phyloP scores from a whole-genome alignment of 768 basidiomycete species.

The Hebeloma cylindrosporum region DNA sequence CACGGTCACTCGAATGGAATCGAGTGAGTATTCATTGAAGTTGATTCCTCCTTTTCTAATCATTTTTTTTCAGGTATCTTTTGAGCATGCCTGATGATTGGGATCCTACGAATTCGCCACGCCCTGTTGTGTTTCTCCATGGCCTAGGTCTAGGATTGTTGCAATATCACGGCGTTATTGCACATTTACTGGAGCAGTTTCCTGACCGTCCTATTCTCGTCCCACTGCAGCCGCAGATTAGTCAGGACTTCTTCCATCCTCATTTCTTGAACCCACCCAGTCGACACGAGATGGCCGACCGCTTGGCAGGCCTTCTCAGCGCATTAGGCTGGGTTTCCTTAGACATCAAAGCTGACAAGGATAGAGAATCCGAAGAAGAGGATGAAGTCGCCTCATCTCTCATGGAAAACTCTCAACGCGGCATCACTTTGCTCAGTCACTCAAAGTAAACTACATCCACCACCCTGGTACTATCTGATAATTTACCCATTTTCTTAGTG shows the following conservation, averaged over 20 bases:
- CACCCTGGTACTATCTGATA: not conserved
- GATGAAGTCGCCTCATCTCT: constrained; percentile 22
- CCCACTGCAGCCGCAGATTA: constrained; percentile 79
- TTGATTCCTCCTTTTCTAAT: constrained; percentile 1
- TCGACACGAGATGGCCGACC: constrained; percentile 56
- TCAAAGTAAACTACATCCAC: constrained; percentile 70
- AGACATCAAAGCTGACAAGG: too few relatives aligned
- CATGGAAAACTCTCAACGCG: constrained; percentile 34
- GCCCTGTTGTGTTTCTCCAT: constrained; percentile 83
- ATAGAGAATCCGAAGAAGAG: constrained; percentile 19
- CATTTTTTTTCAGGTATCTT: constrained; percentile 54
- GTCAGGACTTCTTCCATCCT: constrained; percentile 81
- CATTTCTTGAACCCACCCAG: constrained; percentile 69
- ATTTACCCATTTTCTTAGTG: constrained; percentile 38
- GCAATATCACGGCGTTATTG: constrained; percentile 66
- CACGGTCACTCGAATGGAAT: constrained; percentile 57
- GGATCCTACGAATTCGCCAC: constrained; percentile 53
- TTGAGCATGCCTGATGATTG: constrained; percentile 69
- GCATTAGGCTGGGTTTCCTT: constrained; percentile 63
- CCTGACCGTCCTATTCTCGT: constrained; percentile 75
- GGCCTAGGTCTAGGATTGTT: constrained; percentile 84
- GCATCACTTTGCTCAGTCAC: constrained; percentile 81
- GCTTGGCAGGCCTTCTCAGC: constrained; percentile 55
- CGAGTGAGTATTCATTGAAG: constrained; percentile 50
- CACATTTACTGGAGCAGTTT: constrained; percentile 53